These are phyloP conservation scores for Elongisporangium prolatum DNA, from an alignment of 352 stramenopile genomes.

Conservation along the genomic window DNA sequence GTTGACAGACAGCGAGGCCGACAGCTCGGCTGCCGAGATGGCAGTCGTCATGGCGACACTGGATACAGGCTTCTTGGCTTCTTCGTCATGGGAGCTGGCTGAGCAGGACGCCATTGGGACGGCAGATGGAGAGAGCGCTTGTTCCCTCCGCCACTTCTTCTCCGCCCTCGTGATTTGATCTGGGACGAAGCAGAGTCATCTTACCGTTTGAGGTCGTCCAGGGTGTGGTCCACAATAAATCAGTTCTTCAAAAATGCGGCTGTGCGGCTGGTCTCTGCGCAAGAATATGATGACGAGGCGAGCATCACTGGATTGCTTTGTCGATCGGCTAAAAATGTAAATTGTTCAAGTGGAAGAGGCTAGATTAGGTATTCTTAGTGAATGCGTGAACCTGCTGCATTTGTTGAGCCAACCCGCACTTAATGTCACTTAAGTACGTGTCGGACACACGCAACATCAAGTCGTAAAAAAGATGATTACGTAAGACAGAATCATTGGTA, in stretches of 20 bases:
- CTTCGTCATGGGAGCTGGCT: not conserved
- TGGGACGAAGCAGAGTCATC: not conserved
- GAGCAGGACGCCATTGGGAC: not conserved
- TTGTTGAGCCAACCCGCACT: not conserved
- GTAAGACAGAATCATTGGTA: not conserved
- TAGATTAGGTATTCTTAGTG: too few relatives aligned
- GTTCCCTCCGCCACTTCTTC: not conserved
- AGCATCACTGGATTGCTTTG: not conserved
- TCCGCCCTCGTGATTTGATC: not conserved
- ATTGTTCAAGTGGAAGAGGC: too few relatives aligned
- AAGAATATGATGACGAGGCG: not conserved
- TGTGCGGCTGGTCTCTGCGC: not conserved
- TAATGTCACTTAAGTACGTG: not conserved
- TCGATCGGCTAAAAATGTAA: not conserved
- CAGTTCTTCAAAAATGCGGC: not conserved
- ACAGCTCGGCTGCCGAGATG: not conserved
- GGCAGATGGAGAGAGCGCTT: not conserved
- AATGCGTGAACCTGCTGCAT: not conserved
- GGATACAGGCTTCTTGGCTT: not conserved
- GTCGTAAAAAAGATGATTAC: not conserved
- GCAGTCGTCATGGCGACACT: not conserved
- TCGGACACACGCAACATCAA: not conserved
- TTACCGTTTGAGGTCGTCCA: not conserved
- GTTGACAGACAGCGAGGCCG: not conserved
- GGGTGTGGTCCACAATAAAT: not conserved